phyloP scores from a whole-genome alignment of 106 monocot species.

The Dendrobium chrysotoxum region DNA sequence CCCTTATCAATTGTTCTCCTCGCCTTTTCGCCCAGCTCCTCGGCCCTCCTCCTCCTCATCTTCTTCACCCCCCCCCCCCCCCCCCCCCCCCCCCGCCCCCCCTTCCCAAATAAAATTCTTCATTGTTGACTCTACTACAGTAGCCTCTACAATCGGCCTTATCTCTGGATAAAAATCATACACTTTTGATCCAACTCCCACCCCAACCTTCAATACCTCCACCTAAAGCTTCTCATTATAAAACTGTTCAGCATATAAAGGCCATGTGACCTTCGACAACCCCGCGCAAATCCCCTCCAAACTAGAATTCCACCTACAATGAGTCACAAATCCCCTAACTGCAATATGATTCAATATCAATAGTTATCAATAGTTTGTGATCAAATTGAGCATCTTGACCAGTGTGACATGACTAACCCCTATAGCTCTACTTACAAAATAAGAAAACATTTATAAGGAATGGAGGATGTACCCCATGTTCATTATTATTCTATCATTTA shows the following conservation, averaged over 20 bases:
- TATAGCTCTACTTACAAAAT: too few species aligned
- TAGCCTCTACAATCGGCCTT: slow-evolving; percentile 14
- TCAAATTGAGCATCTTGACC: too few species aligned
- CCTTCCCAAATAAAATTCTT: slow-evolving; percentile 27
- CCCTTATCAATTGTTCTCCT: slow-evolving; percentile 34
- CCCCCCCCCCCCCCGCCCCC: slow-evolving; percentile 10
- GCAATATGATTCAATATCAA: slow-evolving; percentile 38
- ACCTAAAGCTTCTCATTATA: slow-evolving; percentile 39
- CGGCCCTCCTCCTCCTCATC: slow-evolving; percentile 23
- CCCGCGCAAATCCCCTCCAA: slow-evolving; percentile 31
- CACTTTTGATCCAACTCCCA: slow-evolving; percentile 1
- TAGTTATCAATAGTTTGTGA: slow-evolving; percentile 32
- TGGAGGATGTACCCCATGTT: too few species aligned
- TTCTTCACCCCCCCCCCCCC: slow-evolving; percentile 4
- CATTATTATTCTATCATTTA: too few species aligned
- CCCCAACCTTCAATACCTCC: slow-evolving; percentile 27
- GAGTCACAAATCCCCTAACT: slow-evolving; percentile 62
- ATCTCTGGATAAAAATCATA: background rate
- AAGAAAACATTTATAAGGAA: too few species aligned
- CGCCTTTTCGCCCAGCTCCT: slow-evolving; percentile 22
- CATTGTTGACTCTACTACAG: slow-evolving; percentile 18
- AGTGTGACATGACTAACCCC: too few species aligned
- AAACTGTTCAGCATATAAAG: slow-evolving; percentile 47
- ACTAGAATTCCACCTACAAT: slow-evolving; percentile 73
- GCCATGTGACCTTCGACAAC: slow-evolving; percentile 45